phyloP scores from a whole-genome alignment of 1,284 basidiomycete species.

The Calocybe gambosa region DNA sequence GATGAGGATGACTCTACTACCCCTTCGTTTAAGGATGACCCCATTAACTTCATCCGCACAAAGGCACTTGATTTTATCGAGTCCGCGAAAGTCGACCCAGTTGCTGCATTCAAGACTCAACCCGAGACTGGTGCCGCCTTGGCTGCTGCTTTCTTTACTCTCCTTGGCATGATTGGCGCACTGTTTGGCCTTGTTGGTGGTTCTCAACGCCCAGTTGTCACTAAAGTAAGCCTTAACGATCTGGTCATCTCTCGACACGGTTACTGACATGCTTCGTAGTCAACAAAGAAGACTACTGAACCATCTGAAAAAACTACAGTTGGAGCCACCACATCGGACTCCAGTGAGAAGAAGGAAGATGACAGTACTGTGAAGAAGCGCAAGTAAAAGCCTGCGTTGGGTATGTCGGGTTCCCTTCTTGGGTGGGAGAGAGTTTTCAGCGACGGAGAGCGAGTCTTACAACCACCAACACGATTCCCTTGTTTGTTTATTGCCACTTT shows the following conservation, averaged over 20 bases:
- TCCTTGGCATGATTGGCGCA: conserved; percentile 79
- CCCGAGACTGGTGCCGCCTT: conserved; percentile 83
- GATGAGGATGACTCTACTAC: conserved; percentile 44
- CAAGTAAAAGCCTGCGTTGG: conserved; percentile 13
- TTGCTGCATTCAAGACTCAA: conserved; percentile 71
- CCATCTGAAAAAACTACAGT: conserved; percentile 58
- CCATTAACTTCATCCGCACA: conserved; percentile 72
- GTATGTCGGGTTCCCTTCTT: conserved; percentile 6
- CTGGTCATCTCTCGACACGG: not conserved
- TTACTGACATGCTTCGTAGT: conserved; percentile 29
- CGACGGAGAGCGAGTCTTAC: conserved; percentile 11
- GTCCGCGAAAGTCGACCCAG: conserved; percentile 64
- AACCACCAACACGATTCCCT: conserved; percentile 9
- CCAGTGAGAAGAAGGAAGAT: conserved; percentile 60
- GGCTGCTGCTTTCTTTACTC: conserved; percentile 63
- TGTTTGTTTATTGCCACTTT: conserved; percentile 12
- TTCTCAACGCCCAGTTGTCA: conserved; percentile 61
- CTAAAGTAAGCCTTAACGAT: conserved; percentile 39
- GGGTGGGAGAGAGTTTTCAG: conserved; percentile 8
- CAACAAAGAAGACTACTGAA: conserved; percentile 71
- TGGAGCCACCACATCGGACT: conserved; percentile 58
- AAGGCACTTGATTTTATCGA: conserved; percentile 74
- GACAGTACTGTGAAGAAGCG: conserved; percentile 49
- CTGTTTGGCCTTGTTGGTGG: conserved; percentile 75
- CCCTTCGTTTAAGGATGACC: conserved; percentile 64